Evolutionary conservation across 73 alveolate species (phyloP).

Genomic region (Effrenium voratum): DNA sequence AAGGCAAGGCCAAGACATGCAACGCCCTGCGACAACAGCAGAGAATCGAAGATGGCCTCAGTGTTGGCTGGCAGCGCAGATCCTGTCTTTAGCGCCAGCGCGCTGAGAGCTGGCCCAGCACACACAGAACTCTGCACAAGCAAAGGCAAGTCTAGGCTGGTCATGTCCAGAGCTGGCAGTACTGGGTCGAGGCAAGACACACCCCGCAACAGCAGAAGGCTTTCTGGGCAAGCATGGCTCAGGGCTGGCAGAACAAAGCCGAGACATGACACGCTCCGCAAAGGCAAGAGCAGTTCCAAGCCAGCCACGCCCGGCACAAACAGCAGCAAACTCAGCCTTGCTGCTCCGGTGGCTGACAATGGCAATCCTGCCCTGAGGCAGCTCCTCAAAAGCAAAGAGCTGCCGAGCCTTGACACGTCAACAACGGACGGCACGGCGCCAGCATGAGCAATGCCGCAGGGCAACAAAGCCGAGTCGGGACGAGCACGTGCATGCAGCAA

Average conservation of each 20-base stretch:
- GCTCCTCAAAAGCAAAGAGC: not conserved
- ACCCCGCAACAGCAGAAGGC: no score
- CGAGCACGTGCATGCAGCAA: not conserved
- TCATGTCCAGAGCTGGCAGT: no score
- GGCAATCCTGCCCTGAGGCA: not conserved
- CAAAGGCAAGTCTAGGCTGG: no score
- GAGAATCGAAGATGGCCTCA: not conserved
- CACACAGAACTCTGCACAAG: no score
- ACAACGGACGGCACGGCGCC: not conserved
- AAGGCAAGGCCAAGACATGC: not conserved
- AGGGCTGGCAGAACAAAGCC: no score
- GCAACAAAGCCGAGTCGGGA: not conserved
- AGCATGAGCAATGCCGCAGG: not conserved
- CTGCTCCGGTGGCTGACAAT: not conserved
- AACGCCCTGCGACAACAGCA: not conserved
- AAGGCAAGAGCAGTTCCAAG: not conserved
- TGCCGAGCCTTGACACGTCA: not conserved
- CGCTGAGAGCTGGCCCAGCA: not conserved
- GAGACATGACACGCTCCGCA: no score
- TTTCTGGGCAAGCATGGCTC: no score
- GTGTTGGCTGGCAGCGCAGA: not conserved
- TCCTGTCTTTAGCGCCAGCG: not conserved
- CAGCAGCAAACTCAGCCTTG: no score
- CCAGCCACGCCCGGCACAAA: not conserved
- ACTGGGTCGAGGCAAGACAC: no score